Conservation (phyloP, 129 eudicot species). For the Chrysanthemum seticuspe region DNA sequence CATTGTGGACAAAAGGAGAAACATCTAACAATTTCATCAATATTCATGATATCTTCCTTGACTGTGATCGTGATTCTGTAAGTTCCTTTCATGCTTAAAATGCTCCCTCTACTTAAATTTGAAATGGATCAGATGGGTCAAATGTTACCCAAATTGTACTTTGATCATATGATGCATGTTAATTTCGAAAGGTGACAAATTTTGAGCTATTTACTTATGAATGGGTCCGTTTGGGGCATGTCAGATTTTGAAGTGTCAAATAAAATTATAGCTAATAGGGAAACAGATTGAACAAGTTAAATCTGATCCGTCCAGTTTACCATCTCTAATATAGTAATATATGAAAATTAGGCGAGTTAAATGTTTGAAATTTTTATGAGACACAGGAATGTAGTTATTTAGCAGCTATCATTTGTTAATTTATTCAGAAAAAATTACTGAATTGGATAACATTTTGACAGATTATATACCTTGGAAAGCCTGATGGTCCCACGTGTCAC, state of each 20-base stretch:
- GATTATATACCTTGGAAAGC: conserved; percentile 78
- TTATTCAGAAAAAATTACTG: not conserved
- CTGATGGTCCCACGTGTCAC: conserved; percentile 90
- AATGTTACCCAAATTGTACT: not conserved
- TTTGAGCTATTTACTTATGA: too few species aligned
- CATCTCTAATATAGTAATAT: not conserved
- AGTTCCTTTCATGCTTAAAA: conserved; percentile 23
- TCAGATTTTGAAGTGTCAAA: too few species aligned
- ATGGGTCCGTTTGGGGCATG: too few species aligned
- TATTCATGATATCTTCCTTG: conserved; percentile 68
- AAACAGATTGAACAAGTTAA: not conserved
- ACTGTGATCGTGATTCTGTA: conserved; percentile 94
- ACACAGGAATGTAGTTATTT: not conserved
- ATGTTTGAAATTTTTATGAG: not conserved
- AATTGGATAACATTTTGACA: conserved; percentile 9
- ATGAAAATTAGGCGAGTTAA: not conserved
- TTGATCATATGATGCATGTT: not conserved
- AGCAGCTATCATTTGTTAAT: not conserved
- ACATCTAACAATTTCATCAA: conserved; percentile 87
- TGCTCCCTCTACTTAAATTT: not conserved
- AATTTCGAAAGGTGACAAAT: too few species aligned
- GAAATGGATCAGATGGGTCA: not conserved
- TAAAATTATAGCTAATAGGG: too few species aligned
- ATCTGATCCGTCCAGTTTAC: not conserved
- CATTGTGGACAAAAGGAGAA: conserved; percentile 94